Evolutionary conservation across 345 rosid species (phyloP), one percentile per base, ranked within the genome.

Genomic region (Populus alba): DNA sequence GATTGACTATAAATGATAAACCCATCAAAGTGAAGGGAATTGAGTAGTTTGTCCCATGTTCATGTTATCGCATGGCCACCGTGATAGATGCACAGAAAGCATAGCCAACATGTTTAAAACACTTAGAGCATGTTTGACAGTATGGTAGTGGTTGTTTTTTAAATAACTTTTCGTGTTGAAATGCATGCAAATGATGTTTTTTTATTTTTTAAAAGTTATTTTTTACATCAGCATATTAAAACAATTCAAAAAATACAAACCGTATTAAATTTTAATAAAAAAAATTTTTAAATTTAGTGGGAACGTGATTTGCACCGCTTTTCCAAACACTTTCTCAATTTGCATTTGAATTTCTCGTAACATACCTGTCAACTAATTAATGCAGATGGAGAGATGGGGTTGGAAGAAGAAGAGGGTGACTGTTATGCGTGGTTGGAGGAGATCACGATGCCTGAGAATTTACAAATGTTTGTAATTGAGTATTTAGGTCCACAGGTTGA

Each of bases 401-500:
- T 57, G 55, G 65, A 18, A 43, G 39, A 27, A 55, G 85, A 84
- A 49, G 91, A 83, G 4, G 83, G 85, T 0, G 76, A 55, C 0
- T 0, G 39, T 2, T 81, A 75, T 38, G 83, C 83, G 31, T 90
- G 92, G 90, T 65, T 92, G 78, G 87, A 90, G 83, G 94, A 92
- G 86, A 88, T 82, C 8, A 92, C 83, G n/a, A 22, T 78, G 78
- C 92, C 94, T 2, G 88, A 85, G 81, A 74, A 80, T 72, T 85
- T 87, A 49, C 43, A 79, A 8, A 92, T 92, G 94, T 87, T 84
- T 78, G 73, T 74, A 27, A 86, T 90, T 61, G 88, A 88, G 78
- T 92, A 92, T 74, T 63, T 74, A 29, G 90, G 97, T 25, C 97
- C 97, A 17, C 90, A 73, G 65, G 77, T 91, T 65, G 63, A 35